Evolutionary conservation across 352 stramenopile species (phyloP), one percentile per base, ranked within the genome.

Genomic region (Globisporangium parvum): DNA sequence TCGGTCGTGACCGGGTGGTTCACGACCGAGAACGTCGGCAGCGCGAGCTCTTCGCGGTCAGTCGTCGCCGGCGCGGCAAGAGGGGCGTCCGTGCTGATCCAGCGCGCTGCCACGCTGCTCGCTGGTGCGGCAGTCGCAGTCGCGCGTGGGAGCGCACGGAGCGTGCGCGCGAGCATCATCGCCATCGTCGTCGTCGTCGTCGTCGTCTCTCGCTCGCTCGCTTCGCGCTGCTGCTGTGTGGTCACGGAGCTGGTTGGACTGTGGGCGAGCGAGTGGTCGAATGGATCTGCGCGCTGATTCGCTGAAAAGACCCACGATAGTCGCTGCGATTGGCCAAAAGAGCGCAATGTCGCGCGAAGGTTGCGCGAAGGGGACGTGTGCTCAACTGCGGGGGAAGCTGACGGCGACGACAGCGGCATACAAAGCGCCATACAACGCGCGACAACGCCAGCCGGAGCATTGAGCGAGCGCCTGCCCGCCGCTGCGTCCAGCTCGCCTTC

Each of bases 1-100:
- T 84, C 77, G 10, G 78, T 69, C 8, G 75, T 85, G 49, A 90
- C 78, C n/a, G 74, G 75, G 73, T 93, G 83, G 57, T 85, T 69
- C 48, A 93, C 83, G 47, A 93, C 71, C 26, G 83, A 89, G 60
- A 77, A 87, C 62, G 73, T 74, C 21, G 77, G 67, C 28, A 45
- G 12, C 31, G 49, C 58, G 62, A 24, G 37, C 50, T 54, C 21
- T 46, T 63, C 49, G 53, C 44, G 47, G 20, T 54, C 62, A 37
- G 51, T 47, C 11, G 28, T 18, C 5, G 70, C 63, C 14, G 58
- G 46, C 2, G 46, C 49, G 3, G 67, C 35, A 10, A 48, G 23
- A 9, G 23, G 26, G 15, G 41, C 23, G 21, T 46, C 51, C 35
- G 51, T 39, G 35, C 35, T 47, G 12, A 47, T 44, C 35, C 35